Evolutionary conservation across 139 green algal genomes (phyloP).

Genomic region (Haematococcus sp.): DNA sequence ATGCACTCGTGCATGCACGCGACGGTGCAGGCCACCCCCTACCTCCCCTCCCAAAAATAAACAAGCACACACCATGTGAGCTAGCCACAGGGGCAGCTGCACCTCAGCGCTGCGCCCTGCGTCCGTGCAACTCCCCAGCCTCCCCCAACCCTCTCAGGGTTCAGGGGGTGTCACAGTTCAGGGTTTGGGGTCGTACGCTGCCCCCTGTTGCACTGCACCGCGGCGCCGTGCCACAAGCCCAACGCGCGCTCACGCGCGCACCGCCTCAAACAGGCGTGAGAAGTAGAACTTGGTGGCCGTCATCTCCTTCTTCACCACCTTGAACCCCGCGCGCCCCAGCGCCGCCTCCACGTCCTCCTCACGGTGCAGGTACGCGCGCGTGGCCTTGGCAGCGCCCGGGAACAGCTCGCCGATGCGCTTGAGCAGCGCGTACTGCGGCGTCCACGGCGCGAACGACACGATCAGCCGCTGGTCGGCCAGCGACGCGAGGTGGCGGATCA

Average conservation of each 20-base stretch:
- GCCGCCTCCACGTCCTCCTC: conserved; percentile 93
- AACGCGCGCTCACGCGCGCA: conserved; percentile 28
- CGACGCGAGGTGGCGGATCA: conserved; percentile 90
- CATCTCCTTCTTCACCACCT: conserved; percentile 91
- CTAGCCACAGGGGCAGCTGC: too few species aligned
- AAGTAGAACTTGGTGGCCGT: conserved; percentile 99
- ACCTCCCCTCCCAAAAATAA: too few species aligned
- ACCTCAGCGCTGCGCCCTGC: too few species aligned
- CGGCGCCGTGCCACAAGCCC: too few species aligned
- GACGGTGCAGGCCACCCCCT: too few species aligned
- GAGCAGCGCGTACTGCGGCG: conserved; percentile 68
- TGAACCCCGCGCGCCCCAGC: conserved; percentile 72
- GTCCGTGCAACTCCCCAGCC: too few species aligned
- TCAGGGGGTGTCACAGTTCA: too few species aligned
- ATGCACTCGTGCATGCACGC: too few species aligned
- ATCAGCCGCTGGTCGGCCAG: conserved; percentile 86
- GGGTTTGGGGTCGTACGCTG: too few species aligned
- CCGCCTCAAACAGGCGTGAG: conserved; percentile 85
- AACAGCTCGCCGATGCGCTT: conserved; percentile 98
- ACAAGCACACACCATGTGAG: too few species aligned
- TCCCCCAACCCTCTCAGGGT: too few species aligned
- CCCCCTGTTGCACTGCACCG: too few species aligned
- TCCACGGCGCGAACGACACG: conserved; percentile 96
- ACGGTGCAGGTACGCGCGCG: conserved; percentile 93
- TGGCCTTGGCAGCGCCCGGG: conserved; percentile 92